Conservation (phyloP, 179 eudicot species). For the Beta macrorhiza region DNA sequence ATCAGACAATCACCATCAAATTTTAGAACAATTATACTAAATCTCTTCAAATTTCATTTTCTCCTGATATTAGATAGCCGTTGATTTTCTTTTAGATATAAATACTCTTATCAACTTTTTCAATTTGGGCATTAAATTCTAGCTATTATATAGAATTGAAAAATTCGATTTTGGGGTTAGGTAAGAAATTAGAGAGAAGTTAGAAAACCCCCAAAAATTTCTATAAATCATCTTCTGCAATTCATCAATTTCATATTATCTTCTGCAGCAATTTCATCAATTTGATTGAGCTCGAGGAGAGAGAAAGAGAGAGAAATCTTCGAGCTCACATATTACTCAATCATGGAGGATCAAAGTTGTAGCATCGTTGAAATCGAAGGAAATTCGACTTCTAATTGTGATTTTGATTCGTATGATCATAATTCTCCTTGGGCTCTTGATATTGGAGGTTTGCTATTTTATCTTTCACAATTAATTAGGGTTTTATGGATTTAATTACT, state of each 20-base stretch:
- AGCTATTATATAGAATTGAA: too few relatives aligned
- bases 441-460: constrained; percentile 63
- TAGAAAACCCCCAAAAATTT: background rate
- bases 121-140: too few relatives aligned
- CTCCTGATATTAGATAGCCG: background rate
- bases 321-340: background rate
- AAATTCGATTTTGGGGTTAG: background rate
- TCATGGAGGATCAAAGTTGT: constrained; percentile 21
- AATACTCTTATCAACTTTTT: too few relatives aligned
- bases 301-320: background rate
- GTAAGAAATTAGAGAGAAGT: constrained; percentile 5
- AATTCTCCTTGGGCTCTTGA: constrained; percentile 68
- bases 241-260: too few relatives aligned
- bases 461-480: background rate
- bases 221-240: background rate
- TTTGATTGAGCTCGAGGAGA: constrained; percentile 9
- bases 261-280: background rate
- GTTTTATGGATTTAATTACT: background rate
- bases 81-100: too few relatives aligned
- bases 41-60: background rate
- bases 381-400: constrained; percentile 9
- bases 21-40: background rate
- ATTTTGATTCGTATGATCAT: constrained; percentile 37
- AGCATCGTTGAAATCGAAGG: constrained; percentile 10
- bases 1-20: background rate